Base-by-base conservation (phyloP, 73 alveolate species). In the Blepharisma japonicum region DNA sequence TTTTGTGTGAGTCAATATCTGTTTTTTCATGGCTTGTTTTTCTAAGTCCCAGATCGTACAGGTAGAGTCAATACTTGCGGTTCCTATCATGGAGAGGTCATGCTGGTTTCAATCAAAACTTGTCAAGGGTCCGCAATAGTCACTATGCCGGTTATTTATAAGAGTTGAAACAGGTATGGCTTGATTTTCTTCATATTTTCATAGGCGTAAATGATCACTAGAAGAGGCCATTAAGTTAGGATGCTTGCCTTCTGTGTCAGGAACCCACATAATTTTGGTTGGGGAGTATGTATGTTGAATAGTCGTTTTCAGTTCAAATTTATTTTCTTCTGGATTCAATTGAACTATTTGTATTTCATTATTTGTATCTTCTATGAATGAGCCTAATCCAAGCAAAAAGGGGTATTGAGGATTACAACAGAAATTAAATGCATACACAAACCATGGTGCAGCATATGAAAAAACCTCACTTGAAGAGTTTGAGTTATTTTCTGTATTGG, bases 31-130 rank as follows among this genome's bases (percentile, higher is more conserved):
- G 7, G 91, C 86, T 47, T 72, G 84, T 78, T 93, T 91, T 71
- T 93, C 96, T 55, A 96, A 83, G 68, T 96, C 99, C 99, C 99
- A 96, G 42, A 96, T 94, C 23, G 99, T 93, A 81, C 99, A 96
- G 21, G 99, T 96, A 1, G 98, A 95, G 86, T 96, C 99, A 20
- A 96, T 85, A 49, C 97, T 88, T 11, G 98, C 95, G 39, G 98
- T 92, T 1, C 99, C 99, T 18, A 96, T 87, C 53, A 88, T 87
- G 67, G 90, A 88, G 56, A 83, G 95, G 71, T 93, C 91, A 71
- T 85, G 87, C 11, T 81, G 79, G 70, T 93, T 94, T 99, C 99
- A 96, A 83, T 96, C 99, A 77, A 96, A 96, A 6, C 98, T 92
- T 6, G 99, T 96, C 77, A 96, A 80, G 6, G 99, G 98, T 0